Percentiles rank a stretch among this genome's conserved stretches.
Conservation (phyloP, 2,329 filamentous ascomycete species). For the Beauveria caledonica region DNA sequence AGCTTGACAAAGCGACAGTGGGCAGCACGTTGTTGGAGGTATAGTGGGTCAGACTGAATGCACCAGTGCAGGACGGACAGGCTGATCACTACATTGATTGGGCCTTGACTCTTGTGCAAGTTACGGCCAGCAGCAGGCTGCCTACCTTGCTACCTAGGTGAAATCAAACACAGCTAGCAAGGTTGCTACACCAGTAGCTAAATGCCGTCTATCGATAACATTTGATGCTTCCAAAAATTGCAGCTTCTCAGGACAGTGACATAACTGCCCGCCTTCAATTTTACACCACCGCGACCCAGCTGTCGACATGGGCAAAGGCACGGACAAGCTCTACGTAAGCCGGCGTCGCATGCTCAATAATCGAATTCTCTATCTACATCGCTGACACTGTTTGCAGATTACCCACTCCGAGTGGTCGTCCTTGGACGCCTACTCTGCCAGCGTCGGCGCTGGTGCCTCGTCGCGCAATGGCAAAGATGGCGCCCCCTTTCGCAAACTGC, state of each 20-base stretch:
- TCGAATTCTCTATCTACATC: background rate
- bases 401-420: constrained; percentile 98
- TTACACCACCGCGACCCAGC: background rate
- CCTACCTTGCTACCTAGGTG: too few relatives aligned
- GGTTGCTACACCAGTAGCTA: background rate
- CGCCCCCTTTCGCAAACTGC: constrained; percentile 74
- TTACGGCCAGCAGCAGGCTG: too few relatives aligned
- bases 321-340: constrained; percentile 37
- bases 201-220: background rate
- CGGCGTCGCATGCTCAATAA: background rate
- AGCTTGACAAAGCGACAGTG: background rate
- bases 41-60: background rate
- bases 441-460: constrained; percentile 59
- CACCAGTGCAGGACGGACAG: background rate
- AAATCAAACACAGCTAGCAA: too few relatives aligned
- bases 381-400: constrained; percentile 41
- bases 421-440: constrained; percentile 78
- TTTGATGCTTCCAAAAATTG: background rate
- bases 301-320: constrained; percentile 33
- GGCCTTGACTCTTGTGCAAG: background rate
- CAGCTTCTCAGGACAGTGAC: background rate
- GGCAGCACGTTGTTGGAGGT: constrained; percentile 3
- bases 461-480: constrained; percentile 36
- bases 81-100: background rate
- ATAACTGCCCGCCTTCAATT: background rate